Percentiles rank a stretch among this genome's conserved stretches.
Conservation (phyloP, 1,284 basidiomycete species). For the Cryptococcus sp. region DNA sequence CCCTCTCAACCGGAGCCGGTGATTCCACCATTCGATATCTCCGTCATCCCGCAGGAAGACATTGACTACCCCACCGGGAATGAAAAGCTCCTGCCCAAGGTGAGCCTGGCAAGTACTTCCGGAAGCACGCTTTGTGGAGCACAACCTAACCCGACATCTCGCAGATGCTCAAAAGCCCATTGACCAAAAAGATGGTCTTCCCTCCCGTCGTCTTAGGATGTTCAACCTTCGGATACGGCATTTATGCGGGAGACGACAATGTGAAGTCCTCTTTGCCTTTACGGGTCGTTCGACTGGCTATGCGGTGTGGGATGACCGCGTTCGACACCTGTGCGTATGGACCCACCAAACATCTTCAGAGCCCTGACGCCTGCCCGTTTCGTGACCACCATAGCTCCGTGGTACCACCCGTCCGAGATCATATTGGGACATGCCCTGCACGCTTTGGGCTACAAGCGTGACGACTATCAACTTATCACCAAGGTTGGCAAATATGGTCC, state of each 20-base stretch:
- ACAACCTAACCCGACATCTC: not conserved
- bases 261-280: constrained; percentile 62
- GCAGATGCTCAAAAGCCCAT: not conserved
- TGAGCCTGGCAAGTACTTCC: not conserved
- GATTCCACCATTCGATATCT: constrained; percentile 24
- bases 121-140: too few species aligned
- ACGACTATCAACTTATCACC: constrained; percentile 80
- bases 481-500: constrained; percentile 86
- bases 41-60: constrained; percentile 18
- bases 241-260: constrained; percentile 67
- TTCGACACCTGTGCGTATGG: constrained; percentile 74
- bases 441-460: constrained; percentile 72
- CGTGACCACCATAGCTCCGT: constrained; percentile 49
- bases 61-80: constrained; percentile 21
- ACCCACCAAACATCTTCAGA: not conserved
- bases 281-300: constrained; percentile 69
- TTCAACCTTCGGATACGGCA: constrained; percentile 64
- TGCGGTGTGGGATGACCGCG: constrained; percentile 81
- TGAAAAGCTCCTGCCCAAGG: constrained; percentile 26
- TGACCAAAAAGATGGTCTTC: constrained; percentile 28
- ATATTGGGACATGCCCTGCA: constrained; percentile 74
- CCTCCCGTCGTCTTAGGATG: constrained; percentile 64
- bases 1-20: constrained; percentile 36
- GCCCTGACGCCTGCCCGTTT: not conserved
- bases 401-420: constrained; percentile 87